A percentile compares a stretch with the other conserved stretches of the same genome.
Conservation (phyloP, 2,329 filamentous ascomycete species). For the Cladosporium velox region DNA sequence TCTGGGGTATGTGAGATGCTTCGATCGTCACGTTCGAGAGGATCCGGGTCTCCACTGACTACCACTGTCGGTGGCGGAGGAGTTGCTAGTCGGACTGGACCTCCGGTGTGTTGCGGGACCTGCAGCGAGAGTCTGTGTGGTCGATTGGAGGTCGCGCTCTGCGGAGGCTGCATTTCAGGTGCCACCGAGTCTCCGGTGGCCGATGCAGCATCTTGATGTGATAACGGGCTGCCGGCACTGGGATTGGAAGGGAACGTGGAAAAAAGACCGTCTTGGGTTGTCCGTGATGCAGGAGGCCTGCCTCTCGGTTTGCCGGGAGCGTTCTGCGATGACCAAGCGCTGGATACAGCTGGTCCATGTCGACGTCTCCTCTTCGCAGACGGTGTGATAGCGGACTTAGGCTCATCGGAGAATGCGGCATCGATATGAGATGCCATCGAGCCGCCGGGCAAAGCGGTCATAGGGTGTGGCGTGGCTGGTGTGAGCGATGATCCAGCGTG, state of each 20-base stretch:
- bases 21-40: constrained; percentile 27
- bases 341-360: constrained; percentile 85
- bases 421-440: constrained; percentile 46
- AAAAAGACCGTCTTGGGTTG: constrained; percentile 65
- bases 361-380: constrained; percentile 60
- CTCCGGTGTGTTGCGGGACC: constrained; percentile 62
- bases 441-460: constrained; percentile 75
- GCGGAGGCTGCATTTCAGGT: constrained; percentile 43
- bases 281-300: constrained; percentile 69
- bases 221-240: constrained; percentile 42
- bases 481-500: constrained; percentile 28
- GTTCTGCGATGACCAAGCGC: constrained; percentile 75
- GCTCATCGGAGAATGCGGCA: constrained; percentile 56
- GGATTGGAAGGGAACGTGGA: constrained; percentile 69
- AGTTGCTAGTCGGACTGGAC: constrained; percentile 64
- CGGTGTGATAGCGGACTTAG: constrained; percentile 73
- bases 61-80: constrained; percentile 56
- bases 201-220: constrained; percentile 42
- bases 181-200: constrained; percentile 23
- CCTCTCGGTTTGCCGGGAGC: constrained; percentile 73
- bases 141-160: constrained; percentile 37
- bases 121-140: constrained; percentile 61
- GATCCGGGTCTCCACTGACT: constrained; percentile 51
- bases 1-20: constrained; percentile 19
- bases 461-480: constrained; percentile 63